Evolutionary conservation across 2,329 filamentous ascomycete genomes (phyloP), one percentile per base, ranked within the genome.

Genomic region (Aspergillus floridensis): DNA sequence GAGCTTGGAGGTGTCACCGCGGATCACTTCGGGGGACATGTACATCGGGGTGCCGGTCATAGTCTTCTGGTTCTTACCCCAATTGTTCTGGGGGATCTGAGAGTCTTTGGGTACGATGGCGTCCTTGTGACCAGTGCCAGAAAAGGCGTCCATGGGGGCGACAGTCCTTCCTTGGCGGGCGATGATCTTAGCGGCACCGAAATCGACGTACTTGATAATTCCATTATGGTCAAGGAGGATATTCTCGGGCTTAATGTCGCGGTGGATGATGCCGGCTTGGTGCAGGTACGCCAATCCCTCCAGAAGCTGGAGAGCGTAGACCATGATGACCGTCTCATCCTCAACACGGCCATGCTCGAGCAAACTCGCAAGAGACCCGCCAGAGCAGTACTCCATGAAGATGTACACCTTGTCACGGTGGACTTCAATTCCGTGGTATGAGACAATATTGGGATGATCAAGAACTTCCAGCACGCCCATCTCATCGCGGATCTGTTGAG

Each of bases 1-100:
- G 31, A 76, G 87, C 53, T 90, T 89, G 3, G 87, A 81, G 72
- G 87, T 88, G 65, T 93, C 89, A 58, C 95, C 95, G 70, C 93
- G 96, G 80, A 99, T 98, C 46, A 97, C 92, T 80, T 99, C 95
- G 5, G 95, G 95, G 6, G 95, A 98, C 95, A 99, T 99, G 82
- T 99, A 99, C 95, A 99, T 99, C 2, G 95, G 95, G 11, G 95
- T 99, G 67, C 95, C 95, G 21, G 93, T 96, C 88, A 98, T 97
- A 38, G 91, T 95, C 72, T 92, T 90, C 76, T 96, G 93, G 52
- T 88, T 84, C 56, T 77, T 77, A 56, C 74, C 65, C 19, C 65
- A 55, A 72, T 35, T 74, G 69, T 55, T 55, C 48, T 72, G 71
- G 10, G 67, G 65, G 21, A 66, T 56, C 44, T 70, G 68, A 5